A percentile compares a stretch with the other conserved stretches of the same genome.
phyloP scores from a whole-genome alignment of 257 asterid genomes.

The Pogostemon cablin region DNA sequence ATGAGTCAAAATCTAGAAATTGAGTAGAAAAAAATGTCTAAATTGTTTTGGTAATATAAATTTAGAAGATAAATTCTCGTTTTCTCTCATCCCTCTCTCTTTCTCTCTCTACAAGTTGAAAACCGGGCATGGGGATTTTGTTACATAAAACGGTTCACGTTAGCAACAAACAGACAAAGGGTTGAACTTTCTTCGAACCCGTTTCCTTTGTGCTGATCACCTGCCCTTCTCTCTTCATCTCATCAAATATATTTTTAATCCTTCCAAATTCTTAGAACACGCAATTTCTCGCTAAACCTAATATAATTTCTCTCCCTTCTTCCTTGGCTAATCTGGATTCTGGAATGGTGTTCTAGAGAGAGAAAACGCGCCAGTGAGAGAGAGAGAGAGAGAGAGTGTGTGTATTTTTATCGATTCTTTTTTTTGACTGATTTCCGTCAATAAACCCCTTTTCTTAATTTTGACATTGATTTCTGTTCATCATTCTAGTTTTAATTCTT shows the following conservation, averaged over 20 bases:
- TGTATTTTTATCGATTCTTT: conserved; percentile 43
- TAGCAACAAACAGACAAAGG: conserved; percentile 33
- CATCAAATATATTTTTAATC: conserved; percentile 19
- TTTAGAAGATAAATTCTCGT: too few relatives aligned
- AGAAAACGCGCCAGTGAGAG: conserved; percentile 27
- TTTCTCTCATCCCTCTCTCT: not conserved
- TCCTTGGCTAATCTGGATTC: conserved; percentile 26
- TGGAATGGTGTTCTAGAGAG: conserved; percentile 34
- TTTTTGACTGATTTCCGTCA: conserved; percentile 46
- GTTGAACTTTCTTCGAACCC: conserved; percentile 42
- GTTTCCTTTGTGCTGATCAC: conserved; percentile 51
- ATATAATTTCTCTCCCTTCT: conserved; percentile 18
- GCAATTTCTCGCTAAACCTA: not conserved
- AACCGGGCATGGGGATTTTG: conserved; percentile 18
- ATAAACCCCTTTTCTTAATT: conserved; percentile 38
- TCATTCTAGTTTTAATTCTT: conserved; percentile 16
- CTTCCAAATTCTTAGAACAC: conserved; percentile 22
- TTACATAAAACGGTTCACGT: conserved; percentile 28
- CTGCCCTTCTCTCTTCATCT: conserved; percentile 38
- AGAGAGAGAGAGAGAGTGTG: conserved; percentile 30
- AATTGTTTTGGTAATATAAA: not conserved
- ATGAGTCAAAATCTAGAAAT: not conserved
- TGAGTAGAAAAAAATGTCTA: not conserved
- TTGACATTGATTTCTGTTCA: conserved; percentile 41
- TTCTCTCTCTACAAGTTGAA: not conserved